Percentiles rank a stretch among this genome's conserved stretches.
phyloP scores from a whole-genome alignment of 345 rosid genomes.

The Pugionium dolabratum region DNA sequence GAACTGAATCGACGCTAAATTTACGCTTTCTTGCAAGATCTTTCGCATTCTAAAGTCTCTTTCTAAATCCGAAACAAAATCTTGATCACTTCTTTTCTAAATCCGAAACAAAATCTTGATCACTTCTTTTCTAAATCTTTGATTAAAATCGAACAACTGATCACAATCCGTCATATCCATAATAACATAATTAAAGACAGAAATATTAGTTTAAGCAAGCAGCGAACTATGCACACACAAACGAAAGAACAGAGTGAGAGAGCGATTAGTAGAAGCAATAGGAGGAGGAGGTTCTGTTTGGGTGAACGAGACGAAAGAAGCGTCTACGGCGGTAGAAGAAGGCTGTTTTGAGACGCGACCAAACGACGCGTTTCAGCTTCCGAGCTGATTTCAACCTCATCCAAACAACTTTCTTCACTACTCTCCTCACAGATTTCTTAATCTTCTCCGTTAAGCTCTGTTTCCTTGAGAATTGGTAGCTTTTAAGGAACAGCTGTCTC shows the following conservation, averaged over 20 bases:
- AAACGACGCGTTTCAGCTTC: conserved; percentile 50
- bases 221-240: conserved; percentile 14
- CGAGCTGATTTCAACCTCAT: conserved; percentile 50
- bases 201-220: conserved; percentile 12
- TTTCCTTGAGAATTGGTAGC: conserved; percentile 77
- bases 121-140: too few relatives aligned
- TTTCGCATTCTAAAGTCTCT: too few relatives aligned
- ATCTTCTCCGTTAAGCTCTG: conserved; percentile 55
- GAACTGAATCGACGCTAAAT: too few relatives aligned
- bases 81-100: too few relatives aligned
- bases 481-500: conserved; percentile 74
- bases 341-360: conserved; percentile 56
- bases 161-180: too few relatives aligned
- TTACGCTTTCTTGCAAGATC: too few relatives aligned
- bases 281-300: conserved; percentile 26
- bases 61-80: too few relatives aligned
- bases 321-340: conserved; percentile 53
- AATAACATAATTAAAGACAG: conserved; percentile 14
- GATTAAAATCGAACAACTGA: neutral
- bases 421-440: conserved; percentile 47
- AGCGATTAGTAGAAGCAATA: conserved; percentile 38
- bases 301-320: conserved; percentile 51
- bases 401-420: conserved; percentile 57
- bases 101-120: too few relatives aligned
- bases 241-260: neutral